Evolutionary conservation across 192 early-diverging fungal genomes (phyloP).

Genomic region (Mortierella hygrophila): DNA sequence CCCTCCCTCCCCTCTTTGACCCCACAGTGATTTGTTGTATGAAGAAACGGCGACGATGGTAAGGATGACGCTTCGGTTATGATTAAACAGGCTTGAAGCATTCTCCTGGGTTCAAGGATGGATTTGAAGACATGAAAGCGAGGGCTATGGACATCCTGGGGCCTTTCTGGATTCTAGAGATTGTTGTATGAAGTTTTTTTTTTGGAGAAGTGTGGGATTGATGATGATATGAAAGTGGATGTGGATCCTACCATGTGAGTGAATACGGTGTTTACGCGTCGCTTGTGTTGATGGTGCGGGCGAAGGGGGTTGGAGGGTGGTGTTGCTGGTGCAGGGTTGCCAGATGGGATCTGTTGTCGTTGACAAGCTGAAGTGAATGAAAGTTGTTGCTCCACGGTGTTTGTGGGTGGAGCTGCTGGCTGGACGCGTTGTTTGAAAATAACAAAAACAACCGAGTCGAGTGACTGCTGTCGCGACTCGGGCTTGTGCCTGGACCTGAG

Average conservation of each 20-base stretch:
- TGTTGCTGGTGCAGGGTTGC: background rate
- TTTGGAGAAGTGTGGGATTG: background rate
- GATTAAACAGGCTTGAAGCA: constrained; percentile 4
- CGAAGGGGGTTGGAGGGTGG: constrained; percentile 2
- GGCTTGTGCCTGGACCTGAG: background rate
- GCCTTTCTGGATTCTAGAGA: constrained; percentile 23
- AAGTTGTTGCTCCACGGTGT: constrained; percentile 1
- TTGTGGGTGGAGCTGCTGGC: constrained; percentile 15
- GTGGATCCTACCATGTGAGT: constrained; percentile 37
- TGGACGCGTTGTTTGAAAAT: background rate
- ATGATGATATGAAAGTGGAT: constrained; percentile 7
- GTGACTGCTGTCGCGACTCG: constrained; percentile 13
- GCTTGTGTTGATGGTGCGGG: constrained; percentile 21
- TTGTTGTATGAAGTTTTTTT: constrained; percentile 48
- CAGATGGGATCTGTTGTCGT: constrained; percentile 24
- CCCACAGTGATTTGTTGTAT: constrained; percentile 22
- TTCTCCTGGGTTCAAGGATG: constrained; percentile 3
- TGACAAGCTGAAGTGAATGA: constrained; percentile 13
- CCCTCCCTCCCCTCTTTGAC: background rate
- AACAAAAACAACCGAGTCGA: background rate
- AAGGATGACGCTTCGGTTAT: background rate
- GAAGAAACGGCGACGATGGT: constrained; percentile 19
- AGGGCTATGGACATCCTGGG: constrained; percentile 17
- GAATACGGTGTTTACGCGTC: constrained; percentile 16
- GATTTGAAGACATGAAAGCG: constrained; percentile 8